Base-by-base conservation (phyloP, 805 yeast genomes). In the Dipodascus geniculatus region DNA sequence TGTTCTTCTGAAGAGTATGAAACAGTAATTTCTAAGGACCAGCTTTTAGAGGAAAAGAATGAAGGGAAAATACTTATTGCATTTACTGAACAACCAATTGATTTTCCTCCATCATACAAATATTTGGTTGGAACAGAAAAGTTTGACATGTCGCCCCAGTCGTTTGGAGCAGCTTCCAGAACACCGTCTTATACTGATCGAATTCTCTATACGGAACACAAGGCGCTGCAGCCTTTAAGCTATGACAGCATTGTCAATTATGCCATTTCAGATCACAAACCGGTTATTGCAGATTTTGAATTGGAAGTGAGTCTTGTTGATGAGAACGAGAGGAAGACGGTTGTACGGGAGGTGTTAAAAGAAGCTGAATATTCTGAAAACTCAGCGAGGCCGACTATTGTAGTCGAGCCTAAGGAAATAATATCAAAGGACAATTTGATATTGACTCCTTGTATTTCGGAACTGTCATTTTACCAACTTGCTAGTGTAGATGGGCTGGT, bases 151-250 rank as follows among this genome's bases (percentile, higher is more conserved):
- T 54, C 16, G 22, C 14, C 56, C 42, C 49, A 51, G 60, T 23
- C 68, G 63, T 14, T 57, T 64, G 1, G 52, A 59, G 24, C 48
- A 52, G 61, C 42, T 58, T 64, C 61, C 19, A 67, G 85, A 50
- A 64, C 68, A 3, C 85, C 86, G 0, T 77, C 84, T 0, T 81
- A 80, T 61, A 80, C 85, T 0, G 86, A 81, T 56, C 69, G 86
- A 33, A 72, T 81, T 2, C 60, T 80, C 22, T 74, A 67, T 61
- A 56, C 49, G 23, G 56, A 48, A 48, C 55, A 51, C 22, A 48
- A 31, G 50, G 19, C 49, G 59, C 35, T 56, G 35, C 50, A 58
- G 1, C 63, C 57, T 22, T 54, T 60, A 4, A 61, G 59, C 4
- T 71, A 70, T 52, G 56, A 49, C 11, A 48, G 63, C 11, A 49